Evolutionary conservation across 164 flowering plant genomes (phyloP).

Genomic region (Piper longum): DNA sequence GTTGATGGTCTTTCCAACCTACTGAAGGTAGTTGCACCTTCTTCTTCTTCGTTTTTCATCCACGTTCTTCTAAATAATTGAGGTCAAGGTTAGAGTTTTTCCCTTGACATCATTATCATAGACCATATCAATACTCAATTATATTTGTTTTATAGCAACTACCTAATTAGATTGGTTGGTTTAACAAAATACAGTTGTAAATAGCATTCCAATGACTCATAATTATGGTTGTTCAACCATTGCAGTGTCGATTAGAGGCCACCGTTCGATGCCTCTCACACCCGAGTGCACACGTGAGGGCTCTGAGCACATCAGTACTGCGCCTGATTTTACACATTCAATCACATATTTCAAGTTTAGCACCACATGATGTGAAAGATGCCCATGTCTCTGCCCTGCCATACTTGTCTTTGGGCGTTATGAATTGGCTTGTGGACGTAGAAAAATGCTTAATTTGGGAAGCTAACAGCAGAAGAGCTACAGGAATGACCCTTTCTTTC

Average conservation of each 20-base stretch:
- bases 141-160: too few relatives aligned
- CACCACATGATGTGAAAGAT: conserved; percentile 19
- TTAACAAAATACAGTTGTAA: too few relatives aligned
- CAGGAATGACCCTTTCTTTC: conserved; percentile 44
- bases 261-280: conserved; percentile 81
- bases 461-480: conserved; percentile 52
- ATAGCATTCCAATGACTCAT: too few relatives aligned
- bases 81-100: conserved; percentile 34
- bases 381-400: conserved; percentile 22
- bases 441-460: conserved; percentile 82
- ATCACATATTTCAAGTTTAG: conserved; percentile 17
- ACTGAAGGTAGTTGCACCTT: too few relatives aligned
- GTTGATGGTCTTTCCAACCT: conserved; percentile 53
- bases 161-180: too few relatives aligned
- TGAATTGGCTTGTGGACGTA: conserved; percentile 59
- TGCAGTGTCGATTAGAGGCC: conserved; percentile 95
- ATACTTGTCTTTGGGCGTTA: conserved; percentile 24
- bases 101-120: too few relatives aligned
- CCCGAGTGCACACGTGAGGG: conserved; percentile 94
- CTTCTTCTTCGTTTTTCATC: too few relatives aligned
- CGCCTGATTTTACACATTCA: conserved; percentile 49
- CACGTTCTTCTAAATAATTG: conserved; percentile 36
- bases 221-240: background rate
- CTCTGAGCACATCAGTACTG: conserved; percentile 83
- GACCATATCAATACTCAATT: too few relatives aligned